Conservation (phyloP, 371 early-diverging fungal genomes). For the Syncephalastrum sp. region DNA sequence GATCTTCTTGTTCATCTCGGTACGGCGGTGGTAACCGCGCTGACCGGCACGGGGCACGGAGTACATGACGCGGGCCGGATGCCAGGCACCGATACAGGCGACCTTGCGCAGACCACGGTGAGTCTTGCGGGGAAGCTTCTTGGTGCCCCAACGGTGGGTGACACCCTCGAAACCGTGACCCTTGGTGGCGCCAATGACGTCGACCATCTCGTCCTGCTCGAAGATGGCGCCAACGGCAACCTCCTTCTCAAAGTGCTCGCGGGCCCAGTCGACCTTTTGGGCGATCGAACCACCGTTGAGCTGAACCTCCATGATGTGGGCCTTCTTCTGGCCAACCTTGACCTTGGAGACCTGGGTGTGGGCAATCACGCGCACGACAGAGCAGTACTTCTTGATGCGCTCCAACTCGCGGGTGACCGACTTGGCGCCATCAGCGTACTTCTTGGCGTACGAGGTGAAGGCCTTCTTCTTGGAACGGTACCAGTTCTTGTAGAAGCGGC, state of each 20-base stretch:
- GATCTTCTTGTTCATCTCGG: slow-evolving; percentile 99
- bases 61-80: slow-evolving; percentile 99
- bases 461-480: slow-evolving; percentile 99
- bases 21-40: slow-evolving; percentile 99
- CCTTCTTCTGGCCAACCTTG: slow-evolving; percentile 97
- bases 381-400: slow-evolving; percentile 99
- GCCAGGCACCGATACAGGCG: slow-evolving; percentile 99
- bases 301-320: slow-evolving; percentile 99
- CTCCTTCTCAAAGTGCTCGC: slow-evolving; percentile 97
- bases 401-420: slow-evolving; percentile 91
- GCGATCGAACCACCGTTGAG: slow-evolving; percentile 98
- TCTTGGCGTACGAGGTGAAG: slow-evolving; percentile 97
- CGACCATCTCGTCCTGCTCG: slow-evolving; percentile 98
- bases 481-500: slow-evolving; percentile 99
- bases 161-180: slow-evolving; percentile 99
- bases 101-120: slow-evolving; percentile 99
- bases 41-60: slow-evolving; percentile 99
- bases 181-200: slow-evolving; percentile 99
- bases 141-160: slow-evolving; percentile 99
- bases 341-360: slow-evolving; percentile 98
- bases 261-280: slow-evolving; percentile 98
- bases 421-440: slow-evolving; percentile 92
- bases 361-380: slow-evolving; percentile 97
- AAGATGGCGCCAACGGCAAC: slow-evolving; percentile 90
- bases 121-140: slow-evolving; percentile 99